Evolutionary conservation across 768 basidiomycete genomes (phyloP).

Genomic region (Phylloporus sp.): DNA sequence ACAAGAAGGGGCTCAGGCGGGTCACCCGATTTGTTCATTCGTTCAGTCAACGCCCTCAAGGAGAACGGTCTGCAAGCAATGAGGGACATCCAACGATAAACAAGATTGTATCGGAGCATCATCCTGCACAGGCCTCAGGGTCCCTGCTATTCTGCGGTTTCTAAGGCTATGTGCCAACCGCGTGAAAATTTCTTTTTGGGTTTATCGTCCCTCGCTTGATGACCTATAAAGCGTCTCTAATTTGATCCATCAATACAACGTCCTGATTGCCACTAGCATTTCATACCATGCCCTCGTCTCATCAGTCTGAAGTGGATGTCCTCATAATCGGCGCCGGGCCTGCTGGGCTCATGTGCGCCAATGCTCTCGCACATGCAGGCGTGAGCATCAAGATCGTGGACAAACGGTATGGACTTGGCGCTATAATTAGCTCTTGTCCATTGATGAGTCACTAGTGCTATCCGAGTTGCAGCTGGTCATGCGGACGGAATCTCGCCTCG

Average conservation of each 20-base stretch:
- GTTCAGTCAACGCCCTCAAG: too few species aligned
- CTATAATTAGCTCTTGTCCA: background rate
- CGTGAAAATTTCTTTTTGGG: background rate
- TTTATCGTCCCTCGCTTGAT: background rate
- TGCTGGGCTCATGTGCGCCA: conserved; percentile 41
- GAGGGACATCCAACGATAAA: too few species aligned
- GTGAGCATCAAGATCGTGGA: conserved; percentile 40
- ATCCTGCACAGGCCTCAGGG: background rate
- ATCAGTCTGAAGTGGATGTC: conserved; percentile 36
- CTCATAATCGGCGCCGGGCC: conserved; percentile 43
- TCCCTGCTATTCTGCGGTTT: background rate
- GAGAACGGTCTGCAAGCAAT: too few species aligned
- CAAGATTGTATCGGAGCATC: background rate
- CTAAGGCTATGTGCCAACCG: background rate
- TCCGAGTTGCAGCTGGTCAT: conserved; percentile 21
- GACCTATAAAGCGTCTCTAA: background rate
- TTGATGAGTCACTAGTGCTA: conserved; percentile 9
- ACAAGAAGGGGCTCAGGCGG: too few species aligned
- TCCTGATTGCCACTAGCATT: background rate
- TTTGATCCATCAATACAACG: background rate
- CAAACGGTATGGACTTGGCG: conserved; percentile 28
- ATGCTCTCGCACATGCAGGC: conserved; percentile 35
- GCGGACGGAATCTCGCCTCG: conserved; percentile 28
- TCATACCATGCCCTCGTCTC: conserved; percentile 12
- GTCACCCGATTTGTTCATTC: too few species aligned